A percentile compares a stretch with the other conserved stretches of the same genome.
These are phyloP conservation scores for Amaranthus cruentus DNA, from an alignment of 148 eudicot species.

Conservation along the genomic window DNA sequence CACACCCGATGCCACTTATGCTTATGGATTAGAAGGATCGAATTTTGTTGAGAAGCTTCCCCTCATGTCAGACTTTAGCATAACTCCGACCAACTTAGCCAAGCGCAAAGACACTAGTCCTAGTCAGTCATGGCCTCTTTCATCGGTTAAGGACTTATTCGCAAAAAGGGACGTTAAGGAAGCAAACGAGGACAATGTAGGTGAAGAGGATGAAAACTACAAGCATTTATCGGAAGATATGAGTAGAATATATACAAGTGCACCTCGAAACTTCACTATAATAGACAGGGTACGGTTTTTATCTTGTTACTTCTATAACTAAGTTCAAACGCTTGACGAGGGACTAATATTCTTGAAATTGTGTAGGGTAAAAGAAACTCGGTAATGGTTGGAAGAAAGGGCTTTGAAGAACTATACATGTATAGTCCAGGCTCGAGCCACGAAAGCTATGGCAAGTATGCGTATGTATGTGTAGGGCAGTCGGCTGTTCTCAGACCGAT, in stretches of 20 bases:
- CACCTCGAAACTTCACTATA: conserved; percentile 64
- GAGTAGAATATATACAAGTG: conserved; percentile 70
- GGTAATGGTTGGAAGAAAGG: conserved; percentile 50
- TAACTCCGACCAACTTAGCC: conserved; percentile 42
- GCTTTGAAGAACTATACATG: conserved; percentile 62
- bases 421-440: conserved; percentile 74
- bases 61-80: conserved; percentile 41
- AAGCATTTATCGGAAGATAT: conserved; percentile 60
- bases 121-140: conserved; percentile 22
- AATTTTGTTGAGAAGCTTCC: conserved; percentile 52
- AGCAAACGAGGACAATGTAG: conserved; percentile 33
- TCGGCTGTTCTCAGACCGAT: conserved; percentile 65
- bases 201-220: conserved; percentile 63
- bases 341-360: background rate
- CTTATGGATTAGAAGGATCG: conserved; percentile 69
- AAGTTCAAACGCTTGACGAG: too few species aligned
- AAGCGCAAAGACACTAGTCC: conserved; percentile 18
- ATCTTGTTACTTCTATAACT: background rate
- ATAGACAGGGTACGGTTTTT: conserved; percentile 60
- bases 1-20: conserved; percentile 90
- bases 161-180: conserved; percentile 23
- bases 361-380: conserved; percentile 74
- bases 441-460: conserved; percentile 55
- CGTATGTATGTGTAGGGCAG: conserved; percentile 63
- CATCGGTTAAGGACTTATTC: conserved; percentile 28